Base-by-base conservation (phyloP, 768 basidiomycete species). In the Phanerochaete sordida region DNA sequence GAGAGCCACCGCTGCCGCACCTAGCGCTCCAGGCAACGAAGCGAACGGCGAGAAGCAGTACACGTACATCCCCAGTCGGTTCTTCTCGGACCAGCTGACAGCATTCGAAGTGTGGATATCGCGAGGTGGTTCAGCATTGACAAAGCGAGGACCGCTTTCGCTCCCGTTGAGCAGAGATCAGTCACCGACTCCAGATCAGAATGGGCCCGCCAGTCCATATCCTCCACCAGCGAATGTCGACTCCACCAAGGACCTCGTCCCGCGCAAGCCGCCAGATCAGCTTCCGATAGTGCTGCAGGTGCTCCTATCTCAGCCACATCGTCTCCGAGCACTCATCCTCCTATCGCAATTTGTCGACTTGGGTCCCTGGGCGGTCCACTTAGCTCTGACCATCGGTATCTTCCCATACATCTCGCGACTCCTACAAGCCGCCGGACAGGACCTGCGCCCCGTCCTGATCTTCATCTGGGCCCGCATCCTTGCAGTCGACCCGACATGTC, bases 101-200 rank as follows among this genome's bases (percentile, higher is more conserved):
- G 97, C 96, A 1, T 98, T 99, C 67, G 93, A 98, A 69, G 93
- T 98, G 27, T 99, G 96, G 97, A 93, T 99, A 64, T 93, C 93
- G 4, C 85, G 95, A 48, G 94, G 95, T 19, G 93, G 91, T 1
- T 91, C 91, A 2, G 91, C 91, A 0, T 75, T 93, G 54, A 91
- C 90, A 1, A 86, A 83, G 62, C 83, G 83, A 27, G 92, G 91
- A 0, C 90, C 90, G 0, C 69, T 90, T 67, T 89, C 91, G 4
- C 76, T 91, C 19, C 89, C 90, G 1, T 74, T 78, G 19, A 76
- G 76, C 27, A 78, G 67, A 5, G 73, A 71, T 48, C 71, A 70
- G 33, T 69, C 65, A 11, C 56, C 62, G 3, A 62, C 7, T 13
- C 54, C 64, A 16, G 66, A 68, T 0, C 27, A 51, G 1, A 61